These are phyloP conservation scores for Leishmania braziliensis DNA, from an alignment of 208 protist species.

Conservation along the genomic window DNA sequence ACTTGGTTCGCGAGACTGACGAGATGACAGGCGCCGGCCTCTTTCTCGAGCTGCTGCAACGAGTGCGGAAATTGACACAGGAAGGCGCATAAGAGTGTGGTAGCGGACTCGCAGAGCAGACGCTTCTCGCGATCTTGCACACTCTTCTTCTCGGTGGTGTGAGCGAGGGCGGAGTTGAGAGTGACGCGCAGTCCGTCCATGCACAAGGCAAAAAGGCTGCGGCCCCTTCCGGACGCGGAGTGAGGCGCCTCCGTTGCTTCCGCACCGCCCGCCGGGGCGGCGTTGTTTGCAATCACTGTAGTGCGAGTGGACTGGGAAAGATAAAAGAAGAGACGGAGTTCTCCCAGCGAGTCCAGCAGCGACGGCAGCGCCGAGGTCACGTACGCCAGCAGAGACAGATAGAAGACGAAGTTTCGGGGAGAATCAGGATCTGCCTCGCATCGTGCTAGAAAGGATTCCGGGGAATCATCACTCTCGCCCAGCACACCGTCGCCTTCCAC, in stretches of 20 bases:
- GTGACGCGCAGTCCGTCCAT: conserved; percentile 17
- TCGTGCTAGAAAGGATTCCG: conserved; percentile 14
- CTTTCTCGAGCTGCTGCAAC: conserved; percentile 20
- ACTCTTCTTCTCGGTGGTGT: background rate
- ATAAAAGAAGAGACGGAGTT: conserved; percentile 26
- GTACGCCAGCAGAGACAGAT: conserved; percentile 31
- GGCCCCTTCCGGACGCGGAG: background rate
- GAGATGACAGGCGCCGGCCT: conserved; percentile 9
- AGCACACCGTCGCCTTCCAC: background rate
- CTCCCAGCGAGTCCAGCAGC: conserved; percentile 20
- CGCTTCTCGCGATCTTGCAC: conserved; percentile 1
- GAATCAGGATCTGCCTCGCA: conserved; percentile 19
- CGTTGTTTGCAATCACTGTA: background rate
- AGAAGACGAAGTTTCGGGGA: conserved; percentile 31
- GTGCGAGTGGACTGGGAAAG: conserved; percentile 1
- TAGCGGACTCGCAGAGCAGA: conserved; percentile 24
- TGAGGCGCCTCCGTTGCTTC: background rate
- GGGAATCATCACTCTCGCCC: background rate
- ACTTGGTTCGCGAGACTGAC: conserved; percentile 12
- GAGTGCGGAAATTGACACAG: conserved; percentile 31
- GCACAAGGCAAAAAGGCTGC: conserved; percentile 20
- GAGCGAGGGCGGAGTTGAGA: background rate
- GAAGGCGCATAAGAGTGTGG: conserved; percentile 30
- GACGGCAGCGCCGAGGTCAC: conserved; percentile 30
- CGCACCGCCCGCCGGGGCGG: background rate